Evolutionary conservation across 2,329 filamentous ascomycete species (phyloP).

Genomic region (Alternaria incomplexa): DNA sequence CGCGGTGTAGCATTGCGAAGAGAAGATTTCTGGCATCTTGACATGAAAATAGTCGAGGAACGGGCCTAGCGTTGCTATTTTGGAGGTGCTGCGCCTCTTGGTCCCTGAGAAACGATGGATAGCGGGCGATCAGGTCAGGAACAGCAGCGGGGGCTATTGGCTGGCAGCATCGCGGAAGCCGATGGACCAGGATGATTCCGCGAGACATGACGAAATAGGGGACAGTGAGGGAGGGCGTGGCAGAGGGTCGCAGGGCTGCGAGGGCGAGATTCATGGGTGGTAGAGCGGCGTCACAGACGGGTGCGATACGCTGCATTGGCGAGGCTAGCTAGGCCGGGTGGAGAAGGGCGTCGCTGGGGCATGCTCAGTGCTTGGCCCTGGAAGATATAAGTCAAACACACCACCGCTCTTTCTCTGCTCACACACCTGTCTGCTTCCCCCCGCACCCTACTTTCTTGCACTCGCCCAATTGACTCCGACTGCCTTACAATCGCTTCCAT

Average conservation of each 20-base stretch:
- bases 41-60: constrained; percentile 22
- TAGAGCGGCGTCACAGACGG: constrained; percentile 28
- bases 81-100: constrained; percentile 40
- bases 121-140: constrained; percentile 44
- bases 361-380: constrained; percentile 37
- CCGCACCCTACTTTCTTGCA: constrained; percentile 22
- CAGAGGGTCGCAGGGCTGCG: constrained; percentile 13
- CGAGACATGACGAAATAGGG: constrained; percentile 41
- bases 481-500: constrained; percentile 38
- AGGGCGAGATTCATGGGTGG: constrained; percentile 30
- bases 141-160: constrained; percentile 30
- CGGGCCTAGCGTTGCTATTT: constrained; percentile 42
- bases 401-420: constrained; percentile 45
- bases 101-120: constrained; percentile 30
- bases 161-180: constrained; percentile 19
- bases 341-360: constrained; percentile 33
- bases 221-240: constrained; percentile 16
- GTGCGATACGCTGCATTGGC: constrained; percentile 32
- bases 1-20: constrained; percentile 22
- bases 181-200: constrained; percentile 17
- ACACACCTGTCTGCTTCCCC: constrained; percentile 24
- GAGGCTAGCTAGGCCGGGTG: constrained; percentile 37
- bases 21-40: constrained; percentile 17
- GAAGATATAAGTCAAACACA: constrained; percentile 46
- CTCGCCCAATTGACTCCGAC: constrained; percentile 19